Conservation (phyloP, 2,329 filamentous ascomycete species). For the Cercospora zeina region DNA sequence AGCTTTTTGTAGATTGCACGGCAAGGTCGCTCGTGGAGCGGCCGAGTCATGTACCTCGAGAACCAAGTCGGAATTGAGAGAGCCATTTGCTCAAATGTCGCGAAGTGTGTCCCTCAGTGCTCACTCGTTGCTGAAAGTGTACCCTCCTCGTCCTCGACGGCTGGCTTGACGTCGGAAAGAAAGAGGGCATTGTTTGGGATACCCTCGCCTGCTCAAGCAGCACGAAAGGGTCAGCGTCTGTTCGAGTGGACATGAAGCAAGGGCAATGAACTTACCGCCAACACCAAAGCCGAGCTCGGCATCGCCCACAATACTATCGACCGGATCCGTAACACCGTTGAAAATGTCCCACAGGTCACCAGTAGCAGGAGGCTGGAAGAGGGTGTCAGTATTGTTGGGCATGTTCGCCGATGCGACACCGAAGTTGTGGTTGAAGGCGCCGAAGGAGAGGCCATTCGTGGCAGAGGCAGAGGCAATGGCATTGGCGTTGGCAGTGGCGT, state of each 20-base stretch:
- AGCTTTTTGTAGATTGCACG: neutral
- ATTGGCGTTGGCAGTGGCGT: neutral
- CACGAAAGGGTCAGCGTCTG: conserved; percentile 3
- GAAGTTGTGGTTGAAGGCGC: conserved; percentile 12
- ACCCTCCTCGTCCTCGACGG: conserved; percentile 36
- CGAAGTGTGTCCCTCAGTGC: conserved; percentile 20
- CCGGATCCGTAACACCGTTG: conserved; percentile 11
- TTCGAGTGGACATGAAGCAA: neutral
- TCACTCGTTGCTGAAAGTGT: conserved; percentile 37
- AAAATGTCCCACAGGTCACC: conserved; percentile 24
- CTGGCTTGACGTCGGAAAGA: conserved; percentile 29
- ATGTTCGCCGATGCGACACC: conserved; percentile 2
- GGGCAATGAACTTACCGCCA: conserved; percentile 8
- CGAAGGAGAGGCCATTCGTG: conserved; percentile 4
- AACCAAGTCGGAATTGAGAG: neutral
- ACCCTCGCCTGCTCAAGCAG: conserved; percentile 4
- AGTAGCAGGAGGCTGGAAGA: conserved; percentile 19
- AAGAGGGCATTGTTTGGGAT: conserved; percentile 36
- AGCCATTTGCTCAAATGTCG: no score
- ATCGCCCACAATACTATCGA: conserved; percentile 19
- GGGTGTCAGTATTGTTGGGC: conserved; percentile 5
- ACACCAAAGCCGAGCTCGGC: conserved; percentile 17
- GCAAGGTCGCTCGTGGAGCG: neutral
- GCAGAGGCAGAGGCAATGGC: conserved; percentile 7
- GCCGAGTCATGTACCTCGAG: conserved; percentile 1